These are phyloP conservation scores for Straminergon stramineum DNA, from an alignment of 225 moss, liverwort and hornwort genomes.

Conservation along the genomic window DNA sequence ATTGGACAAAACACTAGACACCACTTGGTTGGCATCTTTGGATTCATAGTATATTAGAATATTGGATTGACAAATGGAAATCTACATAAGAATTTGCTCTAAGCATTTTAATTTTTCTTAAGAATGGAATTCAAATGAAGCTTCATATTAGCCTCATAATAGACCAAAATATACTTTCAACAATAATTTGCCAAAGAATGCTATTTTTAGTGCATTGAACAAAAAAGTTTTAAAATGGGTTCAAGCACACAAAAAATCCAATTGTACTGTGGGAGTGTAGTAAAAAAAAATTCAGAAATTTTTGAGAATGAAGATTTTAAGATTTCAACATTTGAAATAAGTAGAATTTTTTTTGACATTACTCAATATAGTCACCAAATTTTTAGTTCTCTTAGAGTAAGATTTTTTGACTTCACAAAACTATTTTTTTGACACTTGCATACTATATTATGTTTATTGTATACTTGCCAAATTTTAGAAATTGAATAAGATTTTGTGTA, in stretches of 20 bases:
- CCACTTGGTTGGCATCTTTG: background rate
- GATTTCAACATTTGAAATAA: background rate
- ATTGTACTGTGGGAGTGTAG: fast-evolving
- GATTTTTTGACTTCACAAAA: background rate
- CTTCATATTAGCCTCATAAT: background rate
- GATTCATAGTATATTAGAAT: background rate
- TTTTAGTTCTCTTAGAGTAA: background rate
- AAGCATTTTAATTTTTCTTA: background rate
- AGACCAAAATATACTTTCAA: background rate
- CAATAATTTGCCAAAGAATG: background rate
- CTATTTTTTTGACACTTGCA: background rate
- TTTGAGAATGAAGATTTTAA: background rate
- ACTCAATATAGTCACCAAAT: background rate
- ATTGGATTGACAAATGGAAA: background rate
- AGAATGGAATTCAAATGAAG: background rate
- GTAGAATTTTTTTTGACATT: fast-evolving
- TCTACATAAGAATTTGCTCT: background rate
- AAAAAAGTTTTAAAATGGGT: background rate
- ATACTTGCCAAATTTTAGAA: background rate
- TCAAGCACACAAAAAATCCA: background rate
- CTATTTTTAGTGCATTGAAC: background rate
- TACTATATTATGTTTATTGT: background rate
- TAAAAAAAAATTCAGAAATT: background rate
- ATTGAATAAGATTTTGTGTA: background rate
- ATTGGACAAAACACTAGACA: background rate